These are phyloP conservation scores for Quercus glauca DNA, from an alignment of 306 rosid species.

Conservation along the genomic window DNA sequence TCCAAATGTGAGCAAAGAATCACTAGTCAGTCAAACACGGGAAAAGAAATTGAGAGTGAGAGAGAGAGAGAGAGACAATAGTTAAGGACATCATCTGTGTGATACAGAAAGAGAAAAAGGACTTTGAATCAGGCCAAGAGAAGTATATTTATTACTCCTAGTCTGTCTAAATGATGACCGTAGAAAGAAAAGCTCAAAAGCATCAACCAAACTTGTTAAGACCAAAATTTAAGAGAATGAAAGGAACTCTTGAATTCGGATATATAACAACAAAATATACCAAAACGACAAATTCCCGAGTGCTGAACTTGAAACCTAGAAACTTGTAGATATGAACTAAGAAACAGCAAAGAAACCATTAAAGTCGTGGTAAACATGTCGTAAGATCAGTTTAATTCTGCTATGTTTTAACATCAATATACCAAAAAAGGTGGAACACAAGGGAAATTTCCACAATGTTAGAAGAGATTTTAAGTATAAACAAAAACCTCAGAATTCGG, in stretches of 20 bases:
- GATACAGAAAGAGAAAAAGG: neutral
- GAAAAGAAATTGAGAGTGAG: neutral
- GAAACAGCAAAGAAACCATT: neutral
- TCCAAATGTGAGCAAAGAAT: slow-evolving; percentile 11
- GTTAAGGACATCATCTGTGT: neutral
- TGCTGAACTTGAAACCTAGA: neutral
- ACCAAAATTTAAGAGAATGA: neutral
- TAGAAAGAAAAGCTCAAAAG: neutral
- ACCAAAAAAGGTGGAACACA: neutral
- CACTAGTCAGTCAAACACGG: neutral
- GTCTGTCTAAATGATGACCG: neutral
- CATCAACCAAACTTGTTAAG: neutral
- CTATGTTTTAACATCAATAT: neutral
- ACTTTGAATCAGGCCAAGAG: neutral
- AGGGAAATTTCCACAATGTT: neutral
- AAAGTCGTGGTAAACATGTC: neutral
- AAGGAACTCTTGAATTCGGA: neutral
- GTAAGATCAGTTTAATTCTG: neutral
- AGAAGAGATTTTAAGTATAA: neutral
- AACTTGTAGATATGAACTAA: neutral
- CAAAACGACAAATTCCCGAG: neutral
- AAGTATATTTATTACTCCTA: neutral
- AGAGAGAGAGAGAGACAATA: neutral
- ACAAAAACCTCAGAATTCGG: neutral
- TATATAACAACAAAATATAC: neutral